Conservation (phyloP, 78 protist species). For the Dictyostelium citrinum region DNA sequence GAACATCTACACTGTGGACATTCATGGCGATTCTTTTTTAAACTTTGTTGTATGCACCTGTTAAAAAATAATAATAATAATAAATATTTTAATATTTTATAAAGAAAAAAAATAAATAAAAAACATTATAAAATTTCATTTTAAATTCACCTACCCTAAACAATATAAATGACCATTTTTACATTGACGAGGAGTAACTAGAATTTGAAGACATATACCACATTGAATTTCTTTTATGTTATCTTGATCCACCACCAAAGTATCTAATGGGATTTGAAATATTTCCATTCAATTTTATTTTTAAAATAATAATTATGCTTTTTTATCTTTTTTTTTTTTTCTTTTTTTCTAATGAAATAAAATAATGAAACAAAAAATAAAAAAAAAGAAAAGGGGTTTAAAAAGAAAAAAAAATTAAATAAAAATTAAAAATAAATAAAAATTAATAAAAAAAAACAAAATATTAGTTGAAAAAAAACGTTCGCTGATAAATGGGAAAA, state of each 20-base stretch:
- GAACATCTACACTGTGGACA: slow-evolving; percentile 66
- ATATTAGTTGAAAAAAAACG: no score
- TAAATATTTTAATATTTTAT: not conserved
- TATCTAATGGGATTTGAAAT: slow-evolving; percentile 29
- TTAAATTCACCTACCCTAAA: not conserved
- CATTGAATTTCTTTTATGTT: slow-evolving; percentile 38
- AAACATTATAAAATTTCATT: not conserved
- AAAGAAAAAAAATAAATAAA: not conserved
- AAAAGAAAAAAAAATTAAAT: no score
- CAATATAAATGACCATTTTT: slow-evolving; percentile 55
- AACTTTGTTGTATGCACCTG: slow-evolving; percentile 16
- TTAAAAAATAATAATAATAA: not conserved
- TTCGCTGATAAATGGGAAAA: no score
- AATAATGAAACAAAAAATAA: no score
- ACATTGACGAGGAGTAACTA: slow-evolving; percentile 55
- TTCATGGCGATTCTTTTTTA: slow-evolving; percentile 24
- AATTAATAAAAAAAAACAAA: no score
- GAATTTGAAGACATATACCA: slow-evolving; percentile 54
- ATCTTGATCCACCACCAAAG: slow-evolving; percentile 51
- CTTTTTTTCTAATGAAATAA: not conserved
- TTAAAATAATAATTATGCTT: not conserved
- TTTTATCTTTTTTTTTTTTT: not conserved
- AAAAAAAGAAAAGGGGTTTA: not conserved
- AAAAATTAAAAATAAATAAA: not conserved
- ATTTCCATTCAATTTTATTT: not conserved